Evolutionary conservation across 1,284 basidiomycete species (phyloP), one percentile per base, ranked within the genome.

Genomic region (Ceratobasidium sp.): DNA sequence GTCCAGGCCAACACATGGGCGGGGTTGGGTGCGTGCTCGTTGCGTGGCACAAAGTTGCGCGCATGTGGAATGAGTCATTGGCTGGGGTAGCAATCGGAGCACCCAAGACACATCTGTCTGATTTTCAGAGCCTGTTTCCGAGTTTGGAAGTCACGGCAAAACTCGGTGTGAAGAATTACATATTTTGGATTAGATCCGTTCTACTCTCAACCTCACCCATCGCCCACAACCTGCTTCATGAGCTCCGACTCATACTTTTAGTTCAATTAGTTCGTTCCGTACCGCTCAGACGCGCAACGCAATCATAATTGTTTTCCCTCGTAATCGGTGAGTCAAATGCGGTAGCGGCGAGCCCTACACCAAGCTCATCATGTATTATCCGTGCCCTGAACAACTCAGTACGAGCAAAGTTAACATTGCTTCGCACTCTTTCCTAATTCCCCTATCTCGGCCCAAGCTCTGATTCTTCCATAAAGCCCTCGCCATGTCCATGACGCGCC

Each of bases 111-210:
- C n/a, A 60, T 60, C 36, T 44, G 60, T 59, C 67, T 47, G 31
- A 48, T 50, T 73, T 73, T 62, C 36, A 62, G 57, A 44, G 19
- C 31, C 69, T 51, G 41, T 53, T 59, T n/a, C 69, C 48, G 41
- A 29, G 27, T 73, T 48, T 56, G 69, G 57, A 73, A 73, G 53
- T 24, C 19, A 59, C 44, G 36, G 53, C 53, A 36, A 56, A 59
- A 60, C 57, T 44, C 69, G 57, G 57, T 59, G 69, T 41, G 44
- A 24, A 29, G 48, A 62, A 73, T 62, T 57, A 62, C 69, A 62
- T 60, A 71, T 45, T 73, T 73, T 73, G 33, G 50, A 73, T 62
- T 57, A 45, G 56, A 31, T n/a, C 53, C 50, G 59, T 17, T 59
- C 67, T 71, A 4, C 45, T 29, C 36, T 63, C 47, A 44, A 47